These are phyloP conservation scores for Limonium bicolor DNA, from an alignment of 148 eudicot species.

Conservation along the genomic window DNA sequence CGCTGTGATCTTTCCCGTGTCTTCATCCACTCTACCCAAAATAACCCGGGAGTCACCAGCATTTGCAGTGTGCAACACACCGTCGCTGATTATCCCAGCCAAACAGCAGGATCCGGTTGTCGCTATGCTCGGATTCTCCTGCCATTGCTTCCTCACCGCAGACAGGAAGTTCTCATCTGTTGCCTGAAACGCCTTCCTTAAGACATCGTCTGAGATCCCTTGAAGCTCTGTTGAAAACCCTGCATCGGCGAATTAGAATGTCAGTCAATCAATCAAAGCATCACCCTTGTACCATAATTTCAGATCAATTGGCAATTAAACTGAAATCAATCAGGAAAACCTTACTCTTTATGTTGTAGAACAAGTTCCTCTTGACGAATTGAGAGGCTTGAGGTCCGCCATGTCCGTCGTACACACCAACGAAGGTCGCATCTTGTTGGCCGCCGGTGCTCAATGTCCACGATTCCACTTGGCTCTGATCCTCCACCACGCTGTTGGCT, in stretches of 20 bases:
- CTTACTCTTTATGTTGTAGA: slow-evolving; percentile 58
- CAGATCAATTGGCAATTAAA: no score
- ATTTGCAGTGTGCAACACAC: slow-evolving; percentile 47
- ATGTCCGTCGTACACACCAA: slow-evolving; percentile 88
- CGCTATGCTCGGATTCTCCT: slow-evolving; percentile 50
- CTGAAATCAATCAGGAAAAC: no score
- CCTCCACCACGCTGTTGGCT: slow-evolving; percentile 64
- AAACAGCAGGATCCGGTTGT: slow-evolving; percentile 76
- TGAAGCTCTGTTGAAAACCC: slow-evolving; percentile 41
- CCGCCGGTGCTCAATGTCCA: slow-evolving; percentile 49
- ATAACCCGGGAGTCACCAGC: slow-evolving; percentile 88
- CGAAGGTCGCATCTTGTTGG: slow-evolving; percentile 60
- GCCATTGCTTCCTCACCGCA: slow-evolving; percentile 53
- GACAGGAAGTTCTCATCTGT: slow-evolving; percentile 59
- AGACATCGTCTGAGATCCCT: slow-evolving; percentile 44
- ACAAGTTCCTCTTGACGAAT: slow-evolving; percentile 42
- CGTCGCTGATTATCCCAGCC: slow-evolving; percentile 54
- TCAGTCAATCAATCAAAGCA: no score
- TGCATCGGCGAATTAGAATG: slow-evolving; percentile 10
- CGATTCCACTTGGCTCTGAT: slow-evolving; percentile 67
- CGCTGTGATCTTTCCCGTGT: slow-evolving; percentile 20
- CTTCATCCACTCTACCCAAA: slow-evolving; percentile 43
- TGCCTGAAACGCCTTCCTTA: slow-evolving; percentile 56
- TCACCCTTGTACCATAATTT: no score
- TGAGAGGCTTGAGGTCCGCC: slow-evolving; percentile 68